Evolutionary conservation across 306 rosid species (phyloP).

Genomic region (Castanea crenata): DNA sequence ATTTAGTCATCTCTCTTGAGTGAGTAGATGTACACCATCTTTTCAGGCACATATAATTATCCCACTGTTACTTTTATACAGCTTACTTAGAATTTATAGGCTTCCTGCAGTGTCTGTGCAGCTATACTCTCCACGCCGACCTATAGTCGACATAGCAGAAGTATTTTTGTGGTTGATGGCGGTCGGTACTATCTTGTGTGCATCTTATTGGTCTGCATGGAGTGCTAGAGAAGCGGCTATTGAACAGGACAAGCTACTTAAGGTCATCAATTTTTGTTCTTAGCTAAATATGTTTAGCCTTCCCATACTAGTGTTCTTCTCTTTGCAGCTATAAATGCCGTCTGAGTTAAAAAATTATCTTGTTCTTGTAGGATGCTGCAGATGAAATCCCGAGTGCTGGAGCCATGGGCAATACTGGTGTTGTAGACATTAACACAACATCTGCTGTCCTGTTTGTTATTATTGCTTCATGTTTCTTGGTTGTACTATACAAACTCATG

Average conservation of each 20-base stretch:
- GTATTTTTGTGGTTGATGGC: constrained; percentile 97
- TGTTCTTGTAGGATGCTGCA: constrained; percentile 55
- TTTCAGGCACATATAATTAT: background rate
- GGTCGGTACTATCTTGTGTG: constrained; percentile 81
- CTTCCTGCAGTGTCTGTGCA: constrained; percentile 80
- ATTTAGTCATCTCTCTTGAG: background rate
- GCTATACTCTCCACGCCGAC: constrained; percentile 82
- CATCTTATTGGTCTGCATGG: constrained; percentile 99
- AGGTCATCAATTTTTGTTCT: constrained; percentile 45
- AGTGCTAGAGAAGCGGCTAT: constrained; percentile 68
- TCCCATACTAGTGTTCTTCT: constrained; percentile 2
- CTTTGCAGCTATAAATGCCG: constrained; percentile 2
- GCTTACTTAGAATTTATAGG: constrained; percentile 2
- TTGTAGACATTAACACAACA: constrained; percentile 69
- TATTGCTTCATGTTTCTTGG: constrained; percentile 79
- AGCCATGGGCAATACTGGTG: constrained; percentile 41
- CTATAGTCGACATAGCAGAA: constrained; percentile 87
- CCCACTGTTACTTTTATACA: background rate
- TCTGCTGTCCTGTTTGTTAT: constrained; percentile 80
- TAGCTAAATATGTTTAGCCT: background rate
- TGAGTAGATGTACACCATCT: background rate
- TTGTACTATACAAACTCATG: constrained; percentile 81
- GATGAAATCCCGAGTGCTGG: constrained; percentile 51
- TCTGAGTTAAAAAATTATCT: constrained; percentile 14
- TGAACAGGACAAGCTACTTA: constrained; percentile 67